Base-by-base conservation (phyloP, 1,284 basidiomycete genomes). In the Cutaneotrichosporon sp. region DNA sequence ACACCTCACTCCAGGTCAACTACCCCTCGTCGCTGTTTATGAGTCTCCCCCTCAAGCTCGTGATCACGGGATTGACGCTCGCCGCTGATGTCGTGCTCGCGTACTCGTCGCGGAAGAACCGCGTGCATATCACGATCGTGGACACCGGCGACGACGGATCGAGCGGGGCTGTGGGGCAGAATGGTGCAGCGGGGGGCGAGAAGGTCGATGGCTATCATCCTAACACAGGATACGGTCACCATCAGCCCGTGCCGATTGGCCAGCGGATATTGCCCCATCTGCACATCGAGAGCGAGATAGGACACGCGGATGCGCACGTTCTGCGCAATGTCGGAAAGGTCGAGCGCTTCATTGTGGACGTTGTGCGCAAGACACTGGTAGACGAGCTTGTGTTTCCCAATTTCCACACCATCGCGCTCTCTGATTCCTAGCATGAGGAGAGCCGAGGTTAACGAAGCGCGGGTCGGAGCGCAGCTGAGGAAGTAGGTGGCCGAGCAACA, bases 301-400 rank as follows among this genome's bases (percentile, higher is more conserved):
- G 96, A 1, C 90, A 97, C 77, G 79, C 86, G 25, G 92, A 97
- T 70, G 96, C 93, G 62, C 93, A 97, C 76, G 89, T 96, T 3
- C 72, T 99, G 62, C 88, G 91, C 71, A 98, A 99, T 62, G 96
- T 98, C 17, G 92, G 90, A 4, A 86, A 96, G 60, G 90, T 99
- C 29, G 96, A 98, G 75, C 80, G 87, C 51, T 98, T 98, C 72
- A 88, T 97, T 46, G 86, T 91, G 69, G 92, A 98, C 64, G 86
- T 96, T 37, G 86, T 97, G 53, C 81, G 96, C 52, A 96, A 91
- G 74, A 92, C 90, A 2, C 78, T 99, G 49, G 91, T 96, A 68
- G 89, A 93, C 65, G 90, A 94, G 74, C 79, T 94, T 25, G 88
- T 93, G 8, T 94, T 90, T 75, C 90, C 90, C 20, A 93, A 93